phyloP scores from a whole-genome alignment of 2,329 filamentous ascomycete genomes.

The Pseudocercospora fijiensis region DNA sequence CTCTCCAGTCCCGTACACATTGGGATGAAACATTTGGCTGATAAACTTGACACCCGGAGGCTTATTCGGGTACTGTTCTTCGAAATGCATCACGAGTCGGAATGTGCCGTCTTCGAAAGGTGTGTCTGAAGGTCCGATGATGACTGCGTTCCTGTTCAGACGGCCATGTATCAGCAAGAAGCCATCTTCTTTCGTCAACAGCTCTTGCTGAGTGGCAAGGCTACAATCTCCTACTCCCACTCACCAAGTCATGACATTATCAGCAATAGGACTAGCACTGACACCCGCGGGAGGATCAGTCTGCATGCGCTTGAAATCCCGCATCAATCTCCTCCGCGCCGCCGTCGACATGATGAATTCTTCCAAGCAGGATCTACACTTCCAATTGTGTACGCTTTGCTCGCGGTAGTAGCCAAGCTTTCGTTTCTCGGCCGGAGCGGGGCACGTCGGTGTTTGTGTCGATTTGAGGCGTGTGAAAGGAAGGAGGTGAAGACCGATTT shows the following conservation, averaged over 20 bases:
- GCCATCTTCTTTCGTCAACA: neutral
- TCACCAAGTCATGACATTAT: slow-evolving; percentile 97
- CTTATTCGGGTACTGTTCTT: slow-evolving; percentile 98
- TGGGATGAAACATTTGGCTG: slow-evolving; percentile 98
- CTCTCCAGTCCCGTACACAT: slow-evolving; percentile 96
- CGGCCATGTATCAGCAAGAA: slow-evolving; percentile 14
- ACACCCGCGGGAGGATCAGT: slow-evolving; percentile 96
- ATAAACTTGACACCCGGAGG: slow-evolving; percentile 98
- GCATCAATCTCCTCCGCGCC: slow-evolving; percentile 93
- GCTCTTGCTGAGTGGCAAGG: neutral
- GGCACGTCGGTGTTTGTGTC: neutral
- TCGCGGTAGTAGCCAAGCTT: neutral
- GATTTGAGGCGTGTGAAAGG: neutral
- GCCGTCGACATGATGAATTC: slow-evolving; percentile 76
- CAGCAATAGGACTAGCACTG: slow-evolving; percentile 90
- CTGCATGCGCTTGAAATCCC: slow-evolving; percentile 99
- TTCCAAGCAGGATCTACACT: neutral
- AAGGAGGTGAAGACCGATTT: neutral
- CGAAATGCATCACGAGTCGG: slow-evolving; percentile 96
- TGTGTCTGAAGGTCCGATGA: slow-evolving; percentile 94
- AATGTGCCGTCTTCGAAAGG: slow-evolving; percentile 99
- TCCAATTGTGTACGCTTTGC: neutral
- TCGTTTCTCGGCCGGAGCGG: neutral
- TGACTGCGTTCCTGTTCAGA: slow-evolving; percentile 83
- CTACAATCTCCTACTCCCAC: slow-evolving; percentile 26